phyloP scores from a whole-genome alignment of 345 rosid species.

The Passiflora organensis region DNA sequence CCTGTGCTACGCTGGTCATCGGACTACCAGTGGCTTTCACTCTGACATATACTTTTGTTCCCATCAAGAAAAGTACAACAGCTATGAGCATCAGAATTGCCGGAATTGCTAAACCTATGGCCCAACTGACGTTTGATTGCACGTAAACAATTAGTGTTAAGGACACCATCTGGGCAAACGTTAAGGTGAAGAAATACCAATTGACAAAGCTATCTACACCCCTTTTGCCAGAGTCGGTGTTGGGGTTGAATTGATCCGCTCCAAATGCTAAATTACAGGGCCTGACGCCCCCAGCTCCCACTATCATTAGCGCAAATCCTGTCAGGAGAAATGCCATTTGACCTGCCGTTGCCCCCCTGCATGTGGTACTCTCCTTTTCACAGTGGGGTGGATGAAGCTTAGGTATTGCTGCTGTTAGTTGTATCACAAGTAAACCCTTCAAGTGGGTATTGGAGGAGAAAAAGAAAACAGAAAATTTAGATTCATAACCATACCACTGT shows the following conservation, averaged over 20 bases:
- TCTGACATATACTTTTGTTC: constrained; percentile 19
- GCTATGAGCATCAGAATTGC: constrained; percentile 17
- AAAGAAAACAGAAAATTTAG: neutral
- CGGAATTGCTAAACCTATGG: constrained; percentile 21
- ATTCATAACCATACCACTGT: neutral
- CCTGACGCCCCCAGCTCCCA: constrained; percentile 20
- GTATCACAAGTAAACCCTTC: constrained; percentile 17
- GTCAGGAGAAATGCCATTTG: constrained; percentile 14
- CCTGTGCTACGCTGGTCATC: constrained; percentile 16
- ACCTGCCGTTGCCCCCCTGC: constrained; percentile 12
- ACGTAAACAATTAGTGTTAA: constrained; percentile 13
- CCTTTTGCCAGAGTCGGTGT: constrained; percentile 7
- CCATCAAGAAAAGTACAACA: constrained; percentile 14
- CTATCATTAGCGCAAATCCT: constrained; percentile 11
- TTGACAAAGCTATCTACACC: constrained; percentile 20
- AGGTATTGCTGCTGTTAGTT: constrained; percentile 16
- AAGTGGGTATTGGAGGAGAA: neutral
- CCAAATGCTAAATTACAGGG: constrained; percentile 21
- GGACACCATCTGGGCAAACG: constrained; percentile 19
- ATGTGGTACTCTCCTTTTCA: neutral
- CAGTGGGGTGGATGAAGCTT: constrained; percentile 15
- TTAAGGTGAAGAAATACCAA: constrained; percentile 25
- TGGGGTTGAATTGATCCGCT: constrained; percentile 13
- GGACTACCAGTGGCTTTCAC: constrained; percentile 24
- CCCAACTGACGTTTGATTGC: constrained; percentile 24